A percentile compares a stretch with the other conserved stretches of the same genome.
Evolutionary conservation across 1,139 yeast genomes (phyloP).

Genomic region (Yamadazyma friedrichii): DNA sequence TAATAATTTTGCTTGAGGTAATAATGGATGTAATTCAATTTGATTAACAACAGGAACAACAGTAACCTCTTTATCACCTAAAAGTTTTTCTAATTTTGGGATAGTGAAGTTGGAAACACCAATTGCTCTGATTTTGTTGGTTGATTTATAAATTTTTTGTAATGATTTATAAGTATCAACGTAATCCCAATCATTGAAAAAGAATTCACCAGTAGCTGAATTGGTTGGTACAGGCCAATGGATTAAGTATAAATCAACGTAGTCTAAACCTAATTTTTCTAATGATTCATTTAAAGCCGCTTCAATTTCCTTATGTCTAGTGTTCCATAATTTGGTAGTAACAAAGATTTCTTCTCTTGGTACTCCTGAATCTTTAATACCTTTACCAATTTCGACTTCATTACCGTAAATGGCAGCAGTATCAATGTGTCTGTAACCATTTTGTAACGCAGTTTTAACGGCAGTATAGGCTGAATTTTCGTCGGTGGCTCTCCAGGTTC

Average conservation of each 20-base stretch:
- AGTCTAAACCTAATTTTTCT: constrained; percentile 68
- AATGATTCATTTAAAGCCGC: constrained; percentile 63
- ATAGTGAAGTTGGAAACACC: constrained; percentile 62
- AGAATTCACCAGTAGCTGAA: constrained; percentile 12
- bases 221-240: constrained; percentile 82
- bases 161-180: constrained; percentile 68
- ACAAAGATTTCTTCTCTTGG: constrained; percentile 72
- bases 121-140: constrained; percentile 58
- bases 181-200: constrained; percentile 47
- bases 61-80: constrained; percentile 44
- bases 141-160: constrained; percentile 54
- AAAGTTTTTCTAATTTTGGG: constrained; percentile 42
- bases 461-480: constrained; percentile 58
- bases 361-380: constrained; percentile 64
- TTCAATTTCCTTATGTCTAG: constrained; percentile 59
- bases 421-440: constrained; percentile 81
- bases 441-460: constrained; percentile 59
- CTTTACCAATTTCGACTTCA: constrained; percentile 67
- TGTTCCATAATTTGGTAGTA: constrained; percentile 80
- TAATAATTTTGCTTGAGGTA: constrained; percentile 51
- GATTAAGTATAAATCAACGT: constrained; percentile 78
- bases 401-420: constrained; percentile 71
- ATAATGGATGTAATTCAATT: constrained; percentile 58
- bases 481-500: constrained; percentile 70
- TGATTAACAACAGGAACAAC: constrained; percentile 54